Evolutionary conservation across 2,329 filamentous ascomycete genomes (phyloP).

Genomic region (Aaosphaeria pasadenensis): DNA sequence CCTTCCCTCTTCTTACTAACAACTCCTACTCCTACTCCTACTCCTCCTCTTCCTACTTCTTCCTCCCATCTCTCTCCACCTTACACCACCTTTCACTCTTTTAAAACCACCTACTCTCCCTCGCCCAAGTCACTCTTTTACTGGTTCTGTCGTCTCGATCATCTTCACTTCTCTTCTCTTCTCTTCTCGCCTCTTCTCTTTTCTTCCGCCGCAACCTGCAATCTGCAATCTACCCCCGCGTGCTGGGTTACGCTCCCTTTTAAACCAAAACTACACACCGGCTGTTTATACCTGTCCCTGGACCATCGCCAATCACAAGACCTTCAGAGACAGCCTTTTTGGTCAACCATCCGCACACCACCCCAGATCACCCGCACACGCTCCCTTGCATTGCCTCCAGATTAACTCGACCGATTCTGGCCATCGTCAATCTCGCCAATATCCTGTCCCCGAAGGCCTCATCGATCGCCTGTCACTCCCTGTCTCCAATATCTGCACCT

Average conservation of each 20-base stretch:
- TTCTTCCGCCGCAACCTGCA: slow-evolving; percentile 19
- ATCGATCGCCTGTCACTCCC: slow-evolving; percentile 9
- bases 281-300: slow-evolving; percentile 6
- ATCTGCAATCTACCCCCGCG: slow-evolving; percentile 27
- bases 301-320: slow-evolving; percentile 13
- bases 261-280: not conserved
- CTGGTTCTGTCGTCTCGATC: slow-evolving; percentile 4
- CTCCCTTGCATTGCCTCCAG: slow-evolving; percentile 29
- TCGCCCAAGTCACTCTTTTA: slow-evolving; percentile 31
- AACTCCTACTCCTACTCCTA: not conserved
- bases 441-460: slow-evolving; percentile 13
- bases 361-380: slow-evolving; percentile 22
- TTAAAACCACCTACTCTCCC: slow-evolving; percentile 14
- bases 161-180: slow-evolving; percentile 19
- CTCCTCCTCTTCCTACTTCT: not conserved
- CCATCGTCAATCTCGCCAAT: slow-evolving; percentile 15
- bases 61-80: slow-evolving; percentile 8
- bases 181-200: slow-evolving; percentile 9
- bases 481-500: slow-evolving; percentile 18
- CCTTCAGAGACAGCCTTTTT: slow-evolving; percentile 22
- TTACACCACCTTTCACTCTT: slow-evolving; percentile 12
- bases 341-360: slow-evolving; percentile 20
- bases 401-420: slow-evolving; percentile 25
- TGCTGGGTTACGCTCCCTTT: too few relatives aligned
- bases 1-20: not conserved